These are phyloP conservation scores for Spizellomyces punctatus DNA, from an alignment of 192 early-diverging fungal genomes.

Conservation along the genomic window DNA sequence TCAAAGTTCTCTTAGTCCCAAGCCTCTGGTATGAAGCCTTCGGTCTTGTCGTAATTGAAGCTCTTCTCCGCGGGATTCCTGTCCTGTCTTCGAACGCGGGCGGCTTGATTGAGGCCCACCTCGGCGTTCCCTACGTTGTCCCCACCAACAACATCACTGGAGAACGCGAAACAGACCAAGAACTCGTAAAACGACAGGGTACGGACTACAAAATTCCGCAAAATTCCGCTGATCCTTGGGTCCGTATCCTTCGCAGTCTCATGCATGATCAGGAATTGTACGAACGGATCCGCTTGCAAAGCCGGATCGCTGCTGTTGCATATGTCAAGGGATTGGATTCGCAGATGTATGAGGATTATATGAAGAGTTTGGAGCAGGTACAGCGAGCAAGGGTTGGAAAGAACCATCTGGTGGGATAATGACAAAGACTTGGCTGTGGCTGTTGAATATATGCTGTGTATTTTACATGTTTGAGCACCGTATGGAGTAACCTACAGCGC, in stretches of 20 bases:
- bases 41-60: conserved; percentile 31
- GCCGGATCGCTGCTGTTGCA: conserved; percentile 7
- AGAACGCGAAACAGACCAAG: conserved; percentile 21
- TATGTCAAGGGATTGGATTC: conserved; percentile 4
- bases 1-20: conserved; percentile 24
- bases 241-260: neutral
- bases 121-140: conserved; percentile 23
- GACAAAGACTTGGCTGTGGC: too few relatives aligned
- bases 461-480: too few relatives aligned
- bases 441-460: too few relatives aligned
- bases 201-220: conserved; percentile 17
- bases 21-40: conserved; percentile 28
- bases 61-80: conserved; percentile 26
- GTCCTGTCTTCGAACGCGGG: conserved; percentile 29
- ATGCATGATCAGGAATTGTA: conserved; percentile 15
- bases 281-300: conserved; percentile 11
- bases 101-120: conserved; percentile 27
- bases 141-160: conserved; percentile 15
- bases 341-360: conserved; percentile 9
- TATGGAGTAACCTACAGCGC: too few relatives aligned
- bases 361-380: neutral
- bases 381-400: too few relatives aligned
- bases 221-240: conserved; percentile 17
- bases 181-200: conserved; percentile 6
- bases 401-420: too few relatives aligned